These are phyloP conservation scores for Coniochaeta sp. DNA, from an alignment of 2,329 filamentous ascomycete genomes.

Conservation along the genomic window DNA sequence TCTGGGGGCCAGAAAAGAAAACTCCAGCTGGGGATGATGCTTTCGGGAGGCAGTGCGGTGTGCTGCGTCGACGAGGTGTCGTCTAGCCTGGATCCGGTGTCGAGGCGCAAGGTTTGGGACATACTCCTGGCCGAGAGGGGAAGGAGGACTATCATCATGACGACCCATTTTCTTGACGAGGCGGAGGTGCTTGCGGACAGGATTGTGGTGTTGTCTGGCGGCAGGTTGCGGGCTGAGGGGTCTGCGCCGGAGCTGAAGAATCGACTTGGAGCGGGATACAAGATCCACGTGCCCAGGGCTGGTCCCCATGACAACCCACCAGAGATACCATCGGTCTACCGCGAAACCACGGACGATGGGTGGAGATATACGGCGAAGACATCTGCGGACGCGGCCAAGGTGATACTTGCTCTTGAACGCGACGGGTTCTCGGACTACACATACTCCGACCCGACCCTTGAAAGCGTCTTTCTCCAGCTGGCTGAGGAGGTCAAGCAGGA, in stretches of 20 bases:
- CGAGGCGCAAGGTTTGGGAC: constrained; percentile 86
- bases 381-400: constrained; percentile 61
- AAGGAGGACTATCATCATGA: constrained; percentile 73
- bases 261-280: constrained; percentile 73
- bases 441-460: constrained; percentile 81
- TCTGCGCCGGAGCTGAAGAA: constrained; percentile 84
- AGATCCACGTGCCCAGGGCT: constrained; percentile 63
- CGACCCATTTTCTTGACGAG: constrained; percentile 91
- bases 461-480: constrained; percentile 83
- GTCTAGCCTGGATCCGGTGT: constrained; percentile 79
- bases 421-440: constrained; percentile 68
- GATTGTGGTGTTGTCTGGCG: constrained; percentile 81
- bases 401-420: constrained; percentile 62
- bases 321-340: too few relatives aligned
- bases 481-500: constrained; percentile 59
- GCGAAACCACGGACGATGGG: constrained; percentile 10
- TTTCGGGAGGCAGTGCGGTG: constrained; percentile 79
- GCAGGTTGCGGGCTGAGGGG: constrained; percentile 71
- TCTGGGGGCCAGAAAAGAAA: constrained; percentile 92
- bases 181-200: constrained; percentile 84
- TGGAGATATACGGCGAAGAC: constrained; percentile 59
- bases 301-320: constrained; percentile 19
- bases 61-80: constrained; percentile 92
- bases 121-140: constrained; percentile 82
- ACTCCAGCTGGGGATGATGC: constrained; percentile 89